Evolutionary conservation across 2,329 filamentous ascomycete species (phyloP).

Genomic region (Byssochlamys sp.): DNA sequence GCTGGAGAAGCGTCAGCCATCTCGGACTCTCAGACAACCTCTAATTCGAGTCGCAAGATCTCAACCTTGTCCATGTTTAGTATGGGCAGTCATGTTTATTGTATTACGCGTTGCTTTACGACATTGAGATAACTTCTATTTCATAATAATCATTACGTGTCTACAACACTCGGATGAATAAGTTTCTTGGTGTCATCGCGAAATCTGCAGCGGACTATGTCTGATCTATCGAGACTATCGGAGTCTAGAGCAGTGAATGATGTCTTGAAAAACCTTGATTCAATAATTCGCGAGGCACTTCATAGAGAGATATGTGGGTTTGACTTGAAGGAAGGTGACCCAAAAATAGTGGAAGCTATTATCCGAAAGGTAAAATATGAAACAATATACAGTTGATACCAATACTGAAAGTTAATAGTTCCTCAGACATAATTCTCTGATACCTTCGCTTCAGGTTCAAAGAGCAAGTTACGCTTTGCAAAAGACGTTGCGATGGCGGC

Average conservation of each 20-base stretch:
- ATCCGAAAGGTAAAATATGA: not conserved
- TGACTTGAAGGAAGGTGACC: not conserved
- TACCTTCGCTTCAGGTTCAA: constrained; percentile 1
- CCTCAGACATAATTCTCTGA: not conserved
- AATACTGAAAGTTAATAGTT: constrained; percentile 2
- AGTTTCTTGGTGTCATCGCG: not conserved
- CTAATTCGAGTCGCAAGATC: not conserved
- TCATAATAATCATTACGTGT: not conserved
- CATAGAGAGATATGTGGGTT: not conserved
- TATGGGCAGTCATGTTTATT: not conserved
- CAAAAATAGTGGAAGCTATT: not conserved
- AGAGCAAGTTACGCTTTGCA: not conserved
- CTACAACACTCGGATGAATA: not conserved
- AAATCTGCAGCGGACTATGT: not conserved
- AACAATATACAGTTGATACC: not conserved
- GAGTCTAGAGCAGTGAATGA: not conserved
- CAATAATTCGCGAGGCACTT: not conserved
- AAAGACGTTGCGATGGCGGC: constrained; percentile 2
- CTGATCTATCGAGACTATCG: not conserved
- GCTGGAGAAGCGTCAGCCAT: too few species aligned
- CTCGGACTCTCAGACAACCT: not conserved
- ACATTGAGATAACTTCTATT: not conserved
- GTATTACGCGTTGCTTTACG: not conserved
- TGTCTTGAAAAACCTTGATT: not conserved
- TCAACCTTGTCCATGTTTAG: not conserved